Evolutionary conservation across 257 asterid genomes (phyloP).

Genomic region (Fraxinus pennsylvanica): DNA sequence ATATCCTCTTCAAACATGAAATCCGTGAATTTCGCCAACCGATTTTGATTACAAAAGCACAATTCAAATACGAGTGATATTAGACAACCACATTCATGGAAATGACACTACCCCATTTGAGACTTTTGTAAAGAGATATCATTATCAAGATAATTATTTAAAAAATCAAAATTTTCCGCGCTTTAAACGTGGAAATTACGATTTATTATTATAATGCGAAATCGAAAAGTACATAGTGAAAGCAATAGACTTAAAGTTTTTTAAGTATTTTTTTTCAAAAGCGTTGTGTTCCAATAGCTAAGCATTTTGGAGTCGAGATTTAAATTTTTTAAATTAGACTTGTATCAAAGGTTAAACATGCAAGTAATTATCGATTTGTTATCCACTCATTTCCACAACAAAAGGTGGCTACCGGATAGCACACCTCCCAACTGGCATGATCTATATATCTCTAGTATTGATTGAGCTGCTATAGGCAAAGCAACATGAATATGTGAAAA

Average conservation of each 20-base stretch:
- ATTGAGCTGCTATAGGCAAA: too few species aligned
- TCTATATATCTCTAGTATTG: too few species aligned
- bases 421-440: too few species aligned
- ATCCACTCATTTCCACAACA: too few species aligned
- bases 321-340: too few species aligned
- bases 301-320: too few species aligned
- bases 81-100: slow-evolving; percentile 27
- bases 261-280: too few species aligned
- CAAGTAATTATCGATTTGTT: too few species aligned
- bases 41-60: slow-evolving; percentile 18
- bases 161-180: neutral
- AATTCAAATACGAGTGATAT: slow-evolving; percentile 6
- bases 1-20: slow-evolving; percentile 12
- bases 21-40: slow-evolving; percentile 40
- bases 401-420: too few species aligned
- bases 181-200: neutral
- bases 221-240: neutral
- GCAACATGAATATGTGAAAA: too few species aligned
- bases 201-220: neutral
- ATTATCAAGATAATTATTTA: neutral
- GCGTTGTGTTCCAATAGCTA: too few species aligned
- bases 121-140: neutral
- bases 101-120: slow-evolving; percentile 31
- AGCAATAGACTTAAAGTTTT: neutral
- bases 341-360: too few species aligned